A percentile compares a stretch with the other conserved stretches of the same genome.
Evolutionary conservation across 2,329 filamentous ascomycete genomes (phyloP).

Genomic region (Pseudocercospora macadamiae): DNA sequence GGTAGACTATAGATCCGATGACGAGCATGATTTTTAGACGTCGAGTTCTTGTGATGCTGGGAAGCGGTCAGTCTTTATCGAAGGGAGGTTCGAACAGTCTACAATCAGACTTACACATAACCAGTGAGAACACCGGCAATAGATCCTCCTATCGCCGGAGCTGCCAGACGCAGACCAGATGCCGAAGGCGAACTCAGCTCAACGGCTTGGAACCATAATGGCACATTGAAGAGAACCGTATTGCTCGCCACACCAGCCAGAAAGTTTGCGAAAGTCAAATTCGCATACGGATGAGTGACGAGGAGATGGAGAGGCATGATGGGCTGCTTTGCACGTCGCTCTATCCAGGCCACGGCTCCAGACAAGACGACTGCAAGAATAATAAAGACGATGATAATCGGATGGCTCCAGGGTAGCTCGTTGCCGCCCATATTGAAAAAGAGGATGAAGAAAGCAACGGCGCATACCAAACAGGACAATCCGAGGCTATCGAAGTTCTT

Average conservation of each 20-base stretch:
- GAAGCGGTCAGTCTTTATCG: constrained; percentile 32
- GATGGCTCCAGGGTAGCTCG: constrained; percentile 47
- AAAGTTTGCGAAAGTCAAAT: constrained; percentile 61
- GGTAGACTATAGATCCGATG: constrained; percentile 33
- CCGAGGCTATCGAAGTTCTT: constrained; percentile 55
- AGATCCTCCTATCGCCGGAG: constrained; percentile 50
- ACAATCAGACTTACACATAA: constrained; percentile 51
- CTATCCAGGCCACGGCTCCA: constrained; percentile 42
- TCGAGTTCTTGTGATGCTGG: constrained; percentile 45
- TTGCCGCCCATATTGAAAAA: constrained; percentile 49
- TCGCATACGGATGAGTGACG: constrained; percentile 57
- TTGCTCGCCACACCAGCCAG: constrained; percentile 65
- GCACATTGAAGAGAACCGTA: constrained; percentile 51
- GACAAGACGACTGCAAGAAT: constrained; percentile 43
- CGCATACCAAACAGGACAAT: constrained; percentile 50
- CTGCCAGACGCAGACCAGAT: constrained; percentile 48
- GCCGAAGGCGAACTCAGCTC: constrained; percentile 29
- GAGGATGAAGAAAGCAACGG: constrained; percentile 44
- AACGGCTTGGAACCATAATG: constrained; percentile 13
- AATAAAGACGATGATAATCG: constrained; percentile 46
- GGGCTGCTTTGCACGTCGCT: constrained; percentile 44
- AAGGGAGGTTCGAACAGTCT: constrained; percentile 41
- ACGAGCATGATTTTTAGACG: constrained; percentile 48
- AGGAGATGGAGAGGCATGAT: constrained; percentile 55
- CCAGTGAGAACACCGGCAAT: constrained; percentile 49